Conservation (phyloP, 768 basidiomycete genomes). For the Gyrodon lividus region DNA sequence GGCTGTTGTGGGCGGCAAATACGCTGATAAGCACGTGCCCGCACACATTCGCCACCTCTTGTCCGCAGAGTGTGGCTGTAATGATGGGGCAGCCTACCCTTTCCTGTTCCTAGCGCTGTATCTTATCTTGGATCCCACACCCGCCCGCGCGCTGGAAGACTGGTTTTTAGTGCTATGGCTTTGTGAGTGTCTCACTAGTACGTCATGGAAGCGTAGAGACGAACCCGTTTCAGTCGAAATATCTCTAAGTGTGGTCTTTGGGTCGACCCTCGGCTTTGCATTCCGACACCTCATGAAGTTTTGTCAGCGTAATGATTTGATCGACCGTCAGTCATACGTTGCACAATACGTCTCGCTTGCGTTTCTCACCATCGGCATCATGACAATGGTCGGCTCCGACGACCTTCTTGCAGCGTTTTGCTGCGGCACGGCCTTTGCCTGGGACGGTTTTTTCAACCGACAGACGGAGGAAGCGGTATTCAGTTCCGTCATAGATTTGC, state of each 20-base stretch:
- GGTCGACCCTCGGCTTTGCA: conserved; percentile 67
- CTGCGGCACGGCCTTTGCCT: conserved; percentile 94
- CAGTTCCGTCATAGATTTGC: conserved; percentile 91
- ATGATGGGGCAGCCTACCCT: conserved; percentile 96
- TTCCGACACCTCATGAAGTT: conserved; percentile 94
- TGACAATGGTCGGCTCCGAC: conserved; percentile 84
- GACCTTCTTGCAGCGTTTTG: conserved; percentile 93
- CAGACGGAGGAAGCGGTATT: conserved; percentile 96
- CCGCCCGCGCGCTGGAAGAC: conserved; percentile 67
- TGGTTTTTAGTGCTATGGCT: conserved; percentile 91
- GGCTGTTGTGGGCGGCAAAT: conserved; percentile 86
- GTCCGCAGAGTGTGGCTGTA: conserved; percentile 83
- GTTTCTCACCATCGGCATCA: conserved; percentile 80
- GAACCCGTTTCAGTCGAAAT: conserved; percentile 62
- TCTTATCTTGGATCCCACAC: conserved; percentile 66
- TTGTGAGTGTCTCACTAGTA: conserved; percentile 49
- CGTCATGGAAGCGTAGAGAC: conserved; percentile 3
- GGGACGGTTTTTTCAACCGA: conserved; percentile 92
- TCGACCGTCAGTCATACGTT: conserved; percentile 93
- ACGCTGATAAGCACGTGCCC: conserved; percentile 96
- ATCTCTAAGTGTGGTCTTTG: conserved; percentile 70
- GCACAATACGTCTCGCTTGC: conserved; percentile 89
- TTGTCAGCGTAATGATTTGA: conserved; percentile 80
- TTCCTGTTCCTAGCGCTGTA: conserved; percentile 91
- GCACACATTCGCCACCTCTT: conserved; percentile 70